These are phyloP conservation scores for Colletotrichum nymphaeae DNA, from an alignment of 2,329 filamentous ascomycete species.

Conservation along the genomic window DNA sequence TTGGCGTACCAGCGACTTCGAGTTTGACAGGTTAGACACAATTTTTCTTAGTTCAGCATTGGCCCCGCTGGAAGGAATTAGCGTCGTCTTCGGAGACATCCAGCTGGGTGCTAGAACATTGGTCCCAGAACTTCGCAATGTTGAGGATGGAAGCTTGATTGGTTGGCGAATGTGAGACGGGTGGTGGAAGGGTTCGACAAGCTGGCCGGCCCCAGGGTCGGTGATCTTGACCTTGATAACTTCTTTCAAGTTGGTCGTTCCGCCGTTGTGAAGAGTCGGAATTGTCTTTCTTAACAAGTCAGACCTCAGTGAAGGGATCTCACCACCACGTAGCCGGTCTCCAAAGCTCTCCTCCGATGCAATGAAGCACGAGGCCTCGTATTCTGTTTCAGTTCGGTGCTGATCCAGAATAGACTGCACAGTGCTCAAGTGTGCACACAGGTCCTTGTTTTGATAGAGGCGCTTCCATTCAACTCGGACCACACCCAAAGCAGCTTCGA, in stretches of 20 bases:
- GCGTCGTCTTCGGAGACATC: conserved; percentile 24
- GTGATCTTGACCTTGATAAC: neutral
- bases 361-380: conserved; percentile 35
- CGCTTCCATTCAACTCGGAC: conserved; percentile 60
- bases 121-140: conserved; percentile 11
- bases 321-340: conserved; percentile 33
- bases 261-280: conserved; percentile 14
- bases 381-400: conserved; percentile 40
- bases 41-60: conserved; percentile 43
- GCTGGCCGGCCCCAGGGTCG: neutral
- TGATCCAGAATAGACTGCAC: conserved; percentile 54
- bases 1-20: conserved; percentile 47
- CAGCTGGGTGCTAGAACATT: conserved; percentile 30
- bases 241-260: too few relatives aligned
- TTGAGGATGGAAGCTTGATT: neutral
- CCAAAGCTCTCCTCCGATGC: conserved; percentile 36
- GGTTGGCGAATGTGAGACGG: conserved; percentile 20
- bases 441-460: conserved; percentile 58
- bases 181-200: neutral
- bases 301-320: conserved; percentile 33
- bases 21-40: conserved; percentile 42
- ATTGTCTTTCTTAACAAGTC: conserved; percentile 38
- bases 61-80: conserved; percentile 14
- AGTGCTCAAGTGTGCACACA: conserved; percentile 54
- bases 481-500: conserved; percentile 48